Percentiles rank a stretch among this genome's conserved stretches.
These are phyloP conservation scores for Orbilia blumenaviensis DNA, from an alignment of 2,329 filamentous ascomycete species.

Conservation along the genomic window DNA sequence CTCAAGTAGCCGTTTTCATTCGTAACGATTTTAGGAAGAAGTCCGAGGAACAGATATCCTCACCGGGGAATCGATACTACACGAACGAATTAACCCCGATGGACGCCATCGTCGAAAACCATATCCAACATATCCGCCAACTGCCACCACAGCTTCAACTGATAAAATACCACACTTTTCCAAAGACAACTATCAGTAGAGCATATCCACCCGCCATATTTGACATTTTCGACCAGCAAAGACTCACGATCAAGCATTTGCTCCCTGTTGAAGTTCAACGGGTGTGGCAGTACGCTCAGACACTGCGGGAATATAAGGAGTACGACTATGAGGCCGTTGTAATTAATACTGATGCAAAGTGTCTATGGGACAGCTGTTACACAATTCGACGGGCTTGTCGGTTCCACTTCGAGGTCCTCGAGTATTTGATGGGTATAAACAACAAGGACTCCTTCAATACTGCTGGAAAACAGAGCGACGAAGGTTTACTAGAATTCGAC, in stretches of 20 bases:
- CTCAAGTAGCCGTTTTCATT: constrained; percentile 57
- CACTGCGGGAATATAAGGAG: background rate
- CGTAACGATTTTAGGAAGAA: constrained; percentile 38
- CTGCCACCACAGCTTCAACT: background rate
- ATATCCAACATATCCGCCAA: background rate
- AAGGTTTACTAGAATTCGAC: background rate
- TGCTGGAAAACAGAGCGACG: background rate
- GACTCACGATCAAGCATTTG: constrained; percentile 31
- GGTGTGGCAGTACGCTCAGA: constrained; percentile 13
- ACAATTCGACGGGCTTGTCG: constrained; percentile 53
- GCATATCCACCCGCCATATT: constrained; percentile 32
- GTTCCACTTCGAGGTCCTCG: constrained; percentile 53
- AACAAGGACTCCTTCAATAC: background rate
- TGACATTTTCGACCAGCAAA: constrained; percentile 36
- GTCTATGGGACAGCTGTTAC: constrained; percentile 54
- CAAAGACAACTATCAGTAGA: background rate
- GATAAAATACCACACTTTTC: constrained; percentile 27
- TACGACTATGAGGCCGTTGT: constrained; percentile 48
- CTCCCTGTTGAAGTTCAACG: constrained; percentile 35
- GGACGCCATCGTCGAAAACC: constrained; percentile 3
- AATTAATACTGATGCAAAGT: constrained; percentile 36
- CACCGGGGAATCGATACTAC: background rate
- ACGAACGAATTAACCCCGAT: constrained; percentile 4
- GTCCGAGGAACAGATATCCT: background rate
- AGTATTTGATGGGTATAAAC: constrained; percentile 8